Base-by-base conservation (phyloP, 371 early-diverging fungal species). In the Amoeboaphelidium protococcarum region DNA sequence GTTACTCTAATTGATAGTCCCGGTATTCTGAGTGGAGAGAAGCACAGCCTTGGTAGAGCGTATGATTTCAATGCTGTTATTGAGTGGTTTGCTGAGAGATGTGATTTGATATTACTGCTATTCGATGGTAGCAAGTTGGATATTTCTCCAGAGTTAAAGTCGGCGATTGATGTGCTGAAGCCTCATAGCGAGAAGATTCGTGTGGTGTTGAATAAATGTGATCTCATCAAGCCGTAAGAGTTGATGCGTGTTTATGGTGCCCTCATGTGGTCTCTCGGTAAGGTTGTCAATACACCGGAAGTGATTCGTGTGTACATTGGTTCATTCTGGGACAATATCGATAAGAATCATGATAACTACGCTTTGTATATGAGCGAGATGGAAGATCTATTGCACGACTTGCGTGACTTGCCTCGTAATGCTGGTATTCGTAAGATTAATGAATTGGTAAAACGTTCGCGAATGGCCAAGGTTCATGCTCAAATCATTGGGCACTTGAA, bases 191-290 rank as follows among this genome's bases (percentile, higher is more conserved):
- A 85, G 48, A 86, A 86, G 53, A 69, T 82, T 4, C 66, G 80
- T 23, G 73, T 85, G 0, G 73, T 85, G 13, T 62, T 86, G 20
- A 86, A 86, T 65, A 86, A 86, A 59, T 73, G 78, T 45, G 82
- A 86, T 54, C 74, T 72, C 74, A 74, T 86, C 41, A 74, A 62
- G 51, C 73, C 74, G 42, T 84, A 85, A 52, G 80, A 87, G 61
- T 58, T 86, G 47, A 78, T 86, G 81, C 67, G 87, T 22, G 85
- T 85, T 63, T 80, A 81, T 53, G 87, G 87, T 48, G 87, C 87
- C 12, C 61, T 86, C 62, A 86, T 86, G 87, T 86, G 86, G 86
- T 82, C 86, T 22, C 65, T 86, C 12, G 37, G 37, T 10, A 31
- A 31, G 56, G 82, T 87, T 1, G 66, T 86, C 2, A 68, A 76